Evolutionary conservation across 1,139 yeast species (phyloP).

Genomic region (Taphrina betulina): DNA sequence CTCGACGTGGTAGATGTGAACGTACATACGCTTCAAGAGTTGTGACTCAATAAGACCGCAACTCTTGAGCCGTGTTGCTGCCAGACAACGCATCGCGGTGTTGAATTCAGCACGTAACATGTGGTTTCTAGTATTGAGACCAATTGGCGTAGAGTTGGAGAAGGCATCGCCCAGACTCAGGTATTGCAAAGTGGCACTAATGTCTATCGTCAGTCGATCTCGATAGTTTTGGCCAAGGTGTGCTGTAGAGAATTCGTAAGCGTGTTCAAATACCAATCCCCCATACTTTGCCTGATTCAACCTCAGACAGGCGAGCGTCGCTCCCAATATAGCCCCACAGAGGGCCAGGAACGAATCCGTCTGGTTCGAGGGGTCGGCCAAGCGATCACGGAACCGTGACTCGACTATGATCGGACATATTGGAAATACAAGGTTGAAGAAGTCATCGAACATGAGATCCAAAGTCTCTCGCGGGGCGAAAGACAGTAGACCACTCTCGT

Average conservation of each 20-base stretch:
- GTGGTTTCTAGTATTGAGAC: neutral
- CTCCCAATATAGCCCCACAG: constrained; percentile 1
- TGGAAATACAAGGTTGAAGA: constrained; percentile 4
- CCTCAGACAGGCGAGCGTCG: constrained; percentile 9
- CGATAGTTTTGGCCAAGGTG: constrained; percentile 5
- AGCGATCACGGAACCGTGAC: constrained; percentile 4
- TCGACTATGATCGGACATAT: constrained; percentile 12
- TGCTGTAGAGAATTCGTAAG: neutral
- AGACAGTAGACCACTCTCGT: constrained; percentile 7
- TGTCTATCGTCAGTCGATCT: constrained; percentile 3
- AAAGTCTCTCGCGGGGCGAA: constrained; percentile 3
- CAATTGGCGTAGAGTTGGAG: neutral
- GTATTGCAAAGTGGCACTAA: constrained; percentile 15
- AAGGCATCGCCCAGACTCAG: neutral
- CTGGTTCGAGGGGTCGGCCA: constrained; percentile 1
- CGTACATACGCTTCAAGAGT: constrained; percentile 6
- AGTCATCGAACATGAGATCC: constrained; percentile 9
- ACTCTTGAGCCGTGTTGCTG: neutral
- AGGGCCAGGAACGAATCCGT: constrained; percentile 19
- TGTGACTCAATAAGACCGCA: neutral
- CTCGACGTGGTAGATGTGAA: constrained; percentile 5
- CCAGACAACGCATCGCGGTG: neutral
- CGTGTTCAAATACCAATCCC: neutral
- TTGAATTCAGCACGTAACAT: constrained; percentile 10
- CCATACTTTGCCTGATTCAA: neutral